Evolutionary conservation across 371 early-diverging fungal genomes (phyloP), one percentile per base, ranked within the genome.

Genomic region (Haplosporangium sp.): DNA sequence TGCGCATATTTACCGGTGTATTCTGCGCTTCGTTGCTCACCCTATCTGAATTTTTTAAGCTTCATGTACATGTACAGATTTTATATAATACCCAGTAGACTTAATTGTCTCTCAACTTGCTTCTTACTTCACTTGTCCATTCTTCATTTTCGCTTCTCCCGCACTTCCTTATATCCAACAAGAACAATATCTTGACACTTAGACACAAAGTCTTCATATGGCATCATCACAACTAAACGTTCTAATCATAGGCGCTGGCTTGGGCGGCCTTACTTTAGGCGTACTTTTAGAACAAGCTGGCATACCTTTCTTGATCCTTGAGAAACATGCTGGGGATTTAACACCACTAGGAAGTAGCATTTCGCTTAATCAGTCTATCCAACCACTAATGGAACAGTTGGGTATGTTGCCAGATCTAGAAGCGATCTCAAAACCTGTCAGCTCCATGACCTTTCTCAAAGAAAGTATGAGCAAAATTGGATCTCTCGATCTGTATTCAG

Each of bases 401-500:
- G 79, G 79, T 8, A 73, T 79, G 71, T 52, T 74, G 37, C 47
- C 67, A 19, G 79, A 79, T 20, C 44, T 79, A 0, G 74, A 73
- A 42, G 64, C 71, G 11, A 79, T 79, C 20, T 79, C 79, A 5
- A 74, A 79, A 47, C 79, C 79, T 7, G 71, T 79, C 65, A 42
- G 67, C 44, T 64, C 72, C n/a, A 68, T 77, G 73, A 77, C 77
- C 0, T 77, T 77, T 53, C 53, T 77, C 35, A 77, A 77, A 44
- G 77, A 77, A 44, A 72, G 53, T 35, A 77, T 77, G 77, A 60
- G 35, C 45, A 77, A 77, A 53, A 77, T 77, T 62, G 77, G 77
- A 0, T 64, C 77, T 10, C 52, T 77, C 20, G 77, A 77, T 65
- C 69, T 77, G 6, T 56, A 61, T 47, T 77, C 77, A 34, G 73